Percentiles rank a stretch among this genome's conserved stretches.
These are phyloP conservation scores for Nannizzia gypsea DNA, from an alignment of 2,329 filamentous ascomycete genomes.

Conservation along the genomic window DNA sequence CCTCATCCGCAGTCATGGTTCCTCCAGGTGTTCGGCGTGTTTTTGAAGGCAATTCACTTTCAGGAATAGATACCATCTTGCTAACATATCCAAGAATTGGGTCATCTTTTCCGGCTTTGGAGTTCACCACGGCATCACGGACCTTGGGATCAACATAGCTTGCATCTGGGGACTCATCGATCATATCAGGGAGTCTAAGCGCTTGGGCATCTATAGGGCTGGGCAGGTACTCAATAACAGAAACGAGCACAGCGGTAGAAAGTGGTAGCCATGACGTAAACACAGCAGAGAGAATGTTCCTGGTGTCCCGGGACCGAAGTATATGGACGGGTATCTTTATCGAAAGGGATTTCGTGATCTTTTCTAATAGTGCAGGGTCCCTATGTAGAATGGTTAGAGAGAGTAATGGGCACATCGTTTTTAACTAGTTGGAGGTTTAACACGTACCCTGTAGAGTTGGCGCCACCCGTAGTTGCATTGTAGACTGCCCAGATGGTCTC, in stretches of 20 bases:
- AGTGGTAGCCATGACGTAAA: constrained; percentile 86
- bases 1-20: constrained; percentile 74
- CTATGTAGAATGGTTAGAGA: constrained; percentile 34
- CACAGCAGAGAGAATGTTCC: constrained; percentile 70
- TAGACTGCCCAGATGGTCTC: constrained; percentile 97
- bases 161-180: constrained; percentile 68
- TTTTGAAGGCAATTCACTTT: constrained; percentile 82
- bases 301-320: constrained; percentile 69
- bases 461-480: constrained; percentile 72
- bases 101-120: constrained; percentile 56
- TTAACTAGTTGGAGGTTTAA: constrained; percentile 17
- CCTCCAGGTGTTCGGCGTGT: constrained; percentile 49
- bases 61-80: constrained; percentile 93
- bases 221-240: constrained; percentile 83
- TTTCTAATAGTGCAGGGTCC: constrained; percentile 71
- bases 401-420: neutral
- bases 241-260: constrained; percentile 84
- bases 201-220: constrained; percentile 72
- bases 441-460: constrained; percentile 66
- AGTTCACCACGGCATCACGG: constrained; percentile 69
- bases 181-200: constrained; percentile 63
- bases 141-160: constrained; percentile 57
- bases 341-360: constrained; percentile 84
- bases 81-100: constrained; percentile 91
- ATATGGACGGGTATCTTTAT: constrained; percentile 78